These are phyloP conservation scores for Acer saccharum DNA, from an alignment of 345 rosid species.

Conservation along the genomic window DNA sequence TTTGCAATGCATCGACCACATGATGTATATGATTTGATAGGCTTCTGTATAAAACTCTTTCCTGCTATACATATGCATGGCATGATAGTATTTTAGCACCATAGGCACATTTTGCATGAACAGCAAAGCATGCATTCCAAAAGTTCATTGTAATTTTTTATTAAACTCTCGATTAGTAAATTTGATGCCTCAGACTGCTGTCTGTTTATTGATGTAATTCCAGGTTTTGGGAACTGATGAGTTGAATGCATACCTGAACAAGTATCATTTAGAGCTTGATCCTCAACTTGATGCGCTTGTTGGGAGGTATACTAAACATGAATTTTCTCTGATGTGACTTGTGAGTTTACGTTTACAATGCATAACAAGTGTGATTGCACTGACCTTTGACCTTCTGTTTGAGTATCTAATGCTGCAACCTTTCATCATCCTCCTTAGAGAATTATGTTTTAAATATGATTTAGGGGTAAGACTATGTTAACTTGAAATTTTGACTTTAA, in stretches of 20 bases:
- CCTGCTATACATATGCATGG: background rate
- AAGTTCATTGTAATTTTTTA: background rate
- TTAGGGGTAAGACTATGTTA: background rate
- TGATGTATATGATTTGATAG: background rate
- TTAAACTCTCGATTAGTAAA: constrained; percentile 2
- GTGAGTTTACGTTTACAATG: background rate
- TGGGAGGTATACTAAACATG: constrained; percentile 60
- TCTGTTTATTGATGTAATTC: constrained; percentile 22
- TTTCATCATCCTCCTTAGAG: background rate
- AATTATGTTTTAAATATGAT: background rate
- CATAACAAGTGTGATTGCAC: background rate
- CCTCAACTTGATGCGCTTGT: constrained; percentile 92
- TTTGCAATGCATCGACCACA: background rate
- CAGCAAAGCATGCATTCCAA: background rate
- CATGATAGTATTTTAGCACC: background rate
- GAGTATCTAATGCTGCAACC: background rate
- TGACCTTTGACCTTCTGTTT: constrained; percentile 2
- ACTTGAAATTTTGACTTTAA: background rate
- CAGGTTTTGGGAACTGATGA: constrained; percentile 97
- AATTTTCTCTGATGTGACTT: background rate
- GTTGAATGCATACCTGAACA: constrained; percentile 81
- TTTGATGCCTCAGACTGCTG: constrained; percentile 14
- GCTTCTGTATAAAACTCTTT: background rate
- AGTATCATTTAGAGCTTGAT: constrained; percentile 88
- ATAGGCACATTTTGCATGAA: background rate